phyloP scores from a whole-genome alignment of 164 flowering plant species.

The grape (Vitis vinifera) region DNA sequence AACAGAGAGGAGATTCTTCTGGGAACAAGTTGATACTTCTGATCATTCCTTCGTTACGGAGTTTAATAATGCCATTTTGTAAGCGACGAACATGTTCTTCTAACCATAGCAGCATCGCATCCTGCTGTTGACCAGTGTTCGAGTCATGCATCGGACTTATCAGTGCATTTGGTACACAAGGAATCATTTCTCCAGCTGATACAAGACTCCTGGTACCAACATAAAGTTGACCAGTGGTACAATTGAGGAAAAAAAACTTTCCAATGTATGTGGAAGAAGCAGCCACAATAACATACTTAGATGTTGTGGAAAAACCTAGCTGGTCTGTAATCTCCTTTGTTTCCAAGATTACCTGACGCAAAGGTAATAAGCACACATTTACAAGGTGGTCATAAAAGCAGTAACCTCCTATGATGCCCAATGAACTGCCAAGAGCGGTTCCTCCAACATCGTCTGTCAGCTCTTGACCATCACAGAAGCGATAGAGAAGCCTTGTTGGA shows the following conservation, averaged over 20 bases:
- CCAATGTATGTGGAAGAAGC: conserved; percentile 44
- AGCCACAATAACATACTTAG: conserved; percentile 65
- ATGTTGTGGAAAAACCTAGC: conserved; percentile 32
- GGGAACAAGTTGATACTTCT: conserved; percentile 70
- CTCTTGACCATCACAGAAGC: conserved; percentile 83
- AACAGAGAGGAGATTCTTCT: conserved; percentile 62
- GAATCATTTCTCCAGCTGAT: conserved; percentile 68
- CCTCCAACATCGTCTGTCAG: conserved; percentile 7
- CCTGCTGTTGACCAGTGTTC: conserved; percentile 47
- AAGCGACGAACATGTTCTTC: conserved; percentile 90
- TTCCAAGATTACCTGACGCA: conserved; percentile 37
- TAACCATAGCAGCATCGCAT: conserved; percentile 87
- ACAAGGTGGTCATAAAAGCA: conserved; percentile 58
- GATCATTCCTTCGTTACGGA: conserved; percentile 38
- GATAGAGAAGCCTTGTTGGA: conserved; percentile 76
- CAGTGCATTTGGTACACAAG: conserved; percentile 69
- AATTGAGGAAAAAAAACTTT: conserved; percentile 78
- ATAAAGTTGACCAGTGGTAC: conserved; percentile 65
- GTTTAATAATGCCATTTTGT: conserved; percentile 57
- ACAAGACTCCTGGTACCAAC: conserved; percentile 72
- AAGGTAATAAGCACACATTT: conserved; percentile 71
- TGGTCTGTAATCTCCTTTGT: conserved; percentile 41
- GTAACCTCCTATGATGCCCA: conserved; percentile 93
- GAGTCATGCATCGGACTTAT: conserved; percentile 41
- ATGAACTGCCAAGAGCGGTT: conserved; percentile 8